phyloP scores from a whole-genome alignment of 2,329 filamentous ascomycete species.

The Monilinia polystroma region DNA sequence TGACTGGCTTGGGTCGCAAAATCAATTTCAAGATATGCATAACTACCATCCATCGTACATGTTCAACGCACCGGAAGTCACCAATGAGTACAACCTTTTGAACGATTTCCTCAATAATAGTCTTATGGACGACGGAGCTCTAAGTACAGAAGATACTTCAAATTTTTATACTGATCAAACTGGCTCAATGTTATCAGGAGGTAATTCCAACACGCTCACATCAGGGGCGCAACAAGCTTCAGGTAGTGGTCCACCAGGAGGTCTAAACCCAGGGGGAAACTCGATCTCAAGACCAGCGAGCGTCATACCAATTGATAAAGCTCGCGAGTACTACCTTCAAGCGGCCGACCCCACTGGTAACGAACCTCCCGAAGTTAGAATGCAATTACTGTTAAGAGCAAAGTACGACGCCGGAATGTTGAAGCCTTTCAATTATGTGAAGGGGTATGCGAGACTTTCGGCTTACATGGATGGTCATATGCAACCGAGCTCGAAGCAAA shows the following conservation, averaged over 20 bases:
- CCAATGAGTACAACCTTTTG: constrained; percentile 93
- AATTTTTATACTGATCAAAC: constrained; percentile 60
- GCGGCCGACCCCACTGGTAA: constrained; percentile 91
- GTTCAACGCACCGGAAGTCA: constrained; percentile 91
- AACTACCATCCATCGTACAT: constrained; percentile 92
- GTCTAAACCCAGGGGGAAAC: constrained; percentile 47
- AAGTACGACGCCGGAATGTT: constrained; percentile 95
- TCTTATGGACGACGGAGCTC: constrained; percentile 77
- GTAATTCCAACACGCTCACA: constrained; percentile 45
- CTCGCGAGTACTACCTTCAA: constrained; percentile 93
- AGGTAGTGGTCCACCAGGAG: constrained; percentile 19
- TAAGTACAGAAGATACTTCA: constrained; percentile 66
- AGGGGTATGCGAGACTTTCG: constrained; percentile 86
- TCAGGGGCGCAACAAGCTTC: constrained; percentile 41
- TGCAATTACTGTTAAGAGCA: constrained; percentile 89
- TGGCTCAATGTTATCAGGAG: constrained; percentile 48
- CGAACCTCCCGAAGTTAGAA: constrained; percentile 84
- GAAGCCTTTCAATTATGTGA: constrained; percentile 97
- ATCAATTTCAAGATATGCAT: constrained; percentile 91
- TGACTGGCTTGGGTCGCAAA: constrained; percentile 73
- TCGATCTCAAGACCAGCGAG: constrained; percentile 61
- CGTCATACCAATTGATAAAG: constrained; percentile 56
- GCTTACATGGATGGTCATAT: constrained; percentile 91
- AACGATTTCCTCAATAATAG: constrained; percentile 96
- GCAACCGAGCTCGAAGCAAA: constrained; percentile 76